These are phyloP conservation scores for Nicotiana obtusifolia DNA, from an alignment of 257 asterid species.

Conservation along the genomic window DNA sequence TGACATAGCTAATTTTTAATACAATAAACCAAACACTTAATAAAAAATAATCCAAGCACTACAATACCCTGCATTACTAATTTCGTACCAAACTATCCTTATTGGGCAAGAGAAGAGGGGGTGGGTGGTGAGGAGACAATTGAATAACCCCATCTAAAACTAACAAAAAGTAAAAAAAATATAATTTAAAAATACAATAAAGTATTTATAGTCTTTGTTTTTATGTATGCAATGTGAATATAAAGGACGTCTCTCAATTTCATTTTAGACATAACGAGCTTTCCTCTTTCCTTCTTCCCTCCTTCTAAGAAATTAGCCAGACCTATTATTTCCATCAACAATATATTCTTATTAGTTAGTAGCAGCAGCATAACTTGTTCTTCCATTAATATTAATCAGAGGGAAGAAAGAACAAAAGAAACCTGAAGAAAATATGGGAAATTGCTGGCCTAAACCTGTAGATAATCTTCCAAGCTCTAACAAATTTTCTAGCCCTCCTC, in stretches of 20 bases:
- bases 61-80: no score
- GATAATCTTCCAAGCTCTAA: conserved; percentile 16
- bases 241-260: neutral
- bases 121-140: neutral
- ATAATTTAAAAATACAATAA: neutral
- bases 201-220: neutral
- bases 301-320: conserved; percentile 10
- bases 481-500: neutral
- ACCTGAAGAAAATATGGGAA: conserved; percentile 24
- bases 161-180: no score
- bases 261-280: neutral
- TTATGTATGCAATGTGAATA: neutral
- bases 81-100: no score
- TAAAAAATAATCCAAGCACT: no score
- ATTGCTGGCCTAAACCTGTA: conserved; percentile 40
- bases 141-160: neutral
- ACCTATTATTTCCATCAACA: neutral
- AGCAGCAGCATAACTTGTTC: neutral
- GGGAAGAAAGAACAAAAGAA: no score
- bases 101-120: neutral
- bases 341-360: neutral
- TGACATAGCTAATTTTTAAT: no score
- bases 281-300: conserved; percentile 15
- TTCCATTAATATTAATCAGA: neutral
- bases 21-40: no score